phyloP scores from a whole-genome alignment of 805 yeast genomes.

The Barnettozyma botsteinii region DNA sequence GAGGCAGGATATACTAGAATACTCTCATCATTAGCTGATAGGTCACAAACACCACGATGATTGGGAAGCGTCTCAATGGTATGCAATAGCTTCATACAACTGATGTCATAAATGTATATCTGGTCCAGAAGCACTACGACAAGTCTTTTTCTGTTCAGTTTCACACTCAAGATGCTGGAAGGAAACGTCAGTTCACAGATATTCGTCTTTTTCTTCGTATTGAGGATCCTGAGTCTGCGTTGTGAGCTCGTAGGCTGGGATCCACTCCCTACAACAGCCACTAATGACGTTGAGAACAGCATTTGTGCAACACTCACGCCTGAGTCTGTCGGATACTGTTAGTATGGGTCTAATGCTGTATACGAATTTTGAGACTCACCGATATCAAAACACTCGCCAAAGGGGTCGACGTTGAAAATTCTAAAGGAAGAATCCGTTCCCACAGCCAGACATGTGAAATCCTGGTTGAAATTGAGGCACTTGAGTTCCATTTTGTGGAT shows the following conservation, averaged over 20 bases:
- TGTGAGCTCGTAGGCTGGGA: constrained; percentile 59
- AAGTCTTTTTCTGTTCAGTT: constrained; percentile 75
- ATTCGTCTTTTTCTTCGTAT: constrained; percentile 60
- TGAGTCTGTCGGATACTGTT: constrained; percentile 7
- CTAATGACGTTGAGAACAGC: constrained; percentile 82
- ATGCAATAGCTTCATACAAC: constrained; percentile 78
- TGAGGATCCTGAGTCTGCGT: constrained; percentile 57
- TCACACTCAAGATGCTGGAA: constrained; percentile 61
- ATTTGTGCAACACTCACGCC: constrained; percentile 69
- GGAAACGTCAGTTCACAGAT: constrained; percentile 91
- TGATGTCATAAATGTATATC: constrained; percentile 81
- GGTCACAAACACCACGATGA: constrained; percentile 27
- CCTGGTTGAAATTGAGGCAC: constrained; percentile 55
- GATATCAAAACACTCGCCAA: constrained; percentile 60
- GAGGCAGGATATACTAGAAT: constrained; percentile 53
- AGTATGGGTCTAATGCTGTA: background rate
- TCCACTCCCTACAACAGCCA: constrained; percentile 78
- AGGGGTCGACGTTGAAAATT: constrained; percentile 85
- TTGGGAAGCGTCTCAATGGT: constrained; percentile 56
- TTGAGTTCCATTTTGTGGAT: constrained; percentile 4
- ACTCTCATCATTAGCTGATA: constrained; percentile 40
- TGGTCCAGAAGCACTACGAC: constrained; percentile 76
- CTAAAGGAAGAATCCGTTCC: constrained; percentile 62
- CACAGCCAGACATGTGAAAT: constrained; percentile 69
- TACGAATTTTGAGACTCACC: constrained; percentile 19